Conservation (phyloP, 805 yeast genomes). For the Saturnispora saitoi region DNA sequence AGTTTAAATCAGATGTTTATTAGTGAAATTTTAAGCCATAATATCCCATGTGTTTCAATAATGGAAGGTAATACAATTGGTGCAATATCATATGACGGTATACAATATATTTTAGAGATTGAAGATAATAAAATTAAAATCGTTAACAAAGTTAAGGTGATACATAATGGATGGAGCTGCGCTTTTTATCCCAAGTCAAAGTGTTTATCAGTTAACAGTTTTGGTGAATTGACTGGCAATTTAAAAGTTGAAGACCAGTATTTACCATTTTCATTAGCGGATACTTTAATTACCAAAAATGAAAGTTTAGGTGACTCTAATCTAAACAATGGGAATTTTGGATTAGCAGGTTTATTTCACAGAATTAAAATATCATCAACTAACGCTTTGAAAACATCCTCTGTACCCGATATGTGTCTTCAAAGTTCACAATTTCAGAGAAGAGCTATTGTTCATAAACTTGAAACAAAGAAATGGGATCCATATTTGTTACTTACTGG, state of each 20-base stretch:
- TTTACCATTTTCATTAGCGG: neutral
- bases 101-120: constrained; percentile 7
- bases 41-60: constrained; percentile 38
- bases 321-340: neutral
- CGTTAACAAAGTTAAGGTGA: neutral
- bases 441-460: constrained; percentile 2
- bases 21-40: constrained; percentile 40
- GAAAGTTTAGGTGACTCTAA: neutral
- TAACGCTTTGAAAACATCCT: neutral
- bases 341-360: constrained; percentile 4
- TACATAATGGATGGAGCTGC: constrained; percentile 6
- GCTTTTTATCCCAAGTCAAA: constrained; percentile 1
- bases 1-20: neutral
- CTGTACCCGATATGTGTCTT: neutral
- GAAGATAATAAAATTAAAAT: neutral
- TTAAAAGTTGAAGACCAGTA: neutral
- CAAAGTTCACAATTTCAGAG: neutral
- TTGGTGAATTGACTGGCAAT: constrained; percentile 3
- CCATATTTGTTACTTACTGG: neutral
- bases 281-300: constrained; percentile 2
- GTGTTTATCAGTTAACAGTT: constrained; percentile 1
- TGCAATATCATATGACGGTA: constrained; percentile 5
- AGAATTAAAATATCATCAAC: neutral
- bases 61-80: neutral
- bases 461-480: neutral